These are phyloP conservation scores for Poronia punctata DNA, from an alignment of 495 filamentous ascomycete genomes.

Conservation along the genomic window DNA sequence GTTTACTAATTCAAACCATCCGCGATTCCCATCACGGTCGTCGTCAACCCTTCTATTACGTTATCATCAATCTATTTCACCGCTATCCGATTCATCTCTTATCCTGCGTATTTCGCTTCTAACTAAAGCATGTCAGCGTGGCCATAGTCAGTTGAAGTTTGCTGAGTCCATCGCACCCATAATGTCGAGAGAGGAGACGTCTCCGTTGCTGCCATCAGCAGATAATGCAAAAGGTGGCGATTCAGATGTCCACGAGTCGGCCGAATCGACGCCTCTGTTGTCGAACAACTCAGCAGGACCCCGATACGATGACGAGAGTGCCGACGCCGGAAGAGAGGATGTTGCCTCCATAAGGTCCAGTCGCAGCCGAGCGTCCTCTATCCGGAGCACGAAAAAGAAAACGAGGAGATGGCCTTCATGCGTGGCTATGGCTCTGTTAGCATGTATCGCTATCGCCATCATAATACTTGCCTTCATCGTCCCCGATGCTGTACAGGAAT, in stretches of 20 bases:
- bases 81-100: no score
- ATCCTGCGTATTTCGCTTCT: no score
- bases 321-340: constrained; percentile 27
- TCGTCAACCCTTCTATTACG: no score
- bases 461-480: constrained; percentile 65
- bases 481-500: constrained; percentile 72
- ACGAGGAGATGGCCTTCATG: constrained; percentile 39
- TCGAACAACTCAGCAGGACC: constrained; percentile 31
- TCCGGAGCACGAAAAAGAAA: constrained; percentile 18
- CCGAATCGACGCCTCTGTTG: constrained; percentile 51
- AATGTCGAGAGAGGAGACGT: constrained; percentile 41
- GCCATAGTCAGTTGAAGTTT: not conserved
- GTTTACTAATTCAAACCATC: no score
- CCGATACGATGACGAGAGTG: constrained; percentile 41
- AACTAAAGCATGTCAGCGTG: constrained; percentile 1
- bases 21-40: no score
- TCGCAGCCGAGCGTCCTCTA: constrained; percentile 11
- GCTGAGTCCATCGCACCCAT: constrained; percentile 3
- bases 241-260: constrained; percentile 19
- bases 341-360: constrained; percentile 24
- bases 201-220: constrained; percentile 32
- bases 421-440: constrained; percentile 39
- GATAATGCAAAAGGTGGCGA: constrained; percentile 25
- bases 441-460: constrained; percentile 33
- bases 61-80: no score